Percentiles rank a stretch among this genome's conserved stretches.
phyloP scores from a whole-genome alignment of 208 protist species.

The Leishmania major region DNA sequence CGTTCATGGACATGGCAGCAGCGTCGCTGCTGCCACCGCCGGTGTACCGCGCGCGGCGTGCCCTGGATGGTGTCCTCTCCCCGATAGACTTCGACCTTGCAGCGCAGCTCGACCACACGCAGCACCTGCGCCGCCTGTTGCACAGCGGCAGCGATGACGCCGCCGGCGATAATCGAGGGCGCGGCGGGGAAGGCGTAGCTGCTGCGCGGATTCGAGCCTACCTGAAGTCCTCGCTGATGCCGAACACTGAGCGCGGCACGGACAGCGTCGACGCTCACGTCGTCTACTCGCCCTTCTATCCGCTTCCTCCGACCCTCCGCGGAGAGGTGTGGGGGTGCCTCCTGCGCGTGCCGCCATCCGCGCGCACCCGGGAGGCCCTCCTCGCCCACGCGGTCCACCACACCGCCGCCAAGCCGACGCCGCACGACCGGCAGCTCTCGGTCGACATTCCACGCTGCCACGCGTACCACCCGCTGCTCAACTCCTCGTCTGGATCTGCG shows the following conservation, averaged over 20 bases:
- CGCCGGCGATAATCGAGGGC: too few species aligned
- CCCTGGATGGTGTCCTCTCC: conserved; percentile 30
- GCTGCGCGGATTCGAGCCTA: conserved; percentile 3
- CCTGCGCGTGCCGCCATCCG: conserved; percentile 65
- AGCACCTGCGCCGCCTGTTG: conserved; percentile 30
- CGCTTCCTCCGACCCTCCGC: conserved; percentile 81
- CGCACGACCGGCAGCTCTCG: conserved; percentile 88
- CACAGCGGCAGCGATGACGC: not conserved
- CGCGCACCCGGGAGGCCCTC: conserved; percentile 30
- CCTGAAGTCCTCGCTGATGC: not conserved
- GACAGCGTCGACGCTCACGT: not conserved
- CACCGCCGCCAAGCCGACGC: conserved; percentile 21
- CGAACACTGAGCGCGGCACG: not conserved
- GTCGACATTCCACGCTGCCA: conserved; percentile 96
- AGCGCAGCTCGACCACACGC: conserved; percentile 38
- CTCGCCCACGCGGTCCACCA: conserved; percentile 17
- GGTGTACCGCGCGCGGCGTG: conserved; percentile 16
- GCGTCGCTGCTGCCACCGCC: conserved; percentile 1
- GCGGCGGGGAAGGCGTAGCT: not conserved
- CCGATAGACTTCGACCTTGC: conserved; percentile 39
- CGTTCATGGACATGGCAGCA: not conserved
- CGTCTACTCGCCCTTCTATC: conserved; percentile 23
- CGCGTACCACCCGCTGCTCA: conserved; percentile 91
- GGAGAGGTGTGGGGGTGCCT: conserved; percentile 90
- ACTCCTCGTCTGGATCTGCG: conserved; percentile 65